A percentile compares a stretch with the other conserved stretches of the same genome.
Conservation (phyloP, 202 grass and related monocot species). For the Setaria italica region DNA sequence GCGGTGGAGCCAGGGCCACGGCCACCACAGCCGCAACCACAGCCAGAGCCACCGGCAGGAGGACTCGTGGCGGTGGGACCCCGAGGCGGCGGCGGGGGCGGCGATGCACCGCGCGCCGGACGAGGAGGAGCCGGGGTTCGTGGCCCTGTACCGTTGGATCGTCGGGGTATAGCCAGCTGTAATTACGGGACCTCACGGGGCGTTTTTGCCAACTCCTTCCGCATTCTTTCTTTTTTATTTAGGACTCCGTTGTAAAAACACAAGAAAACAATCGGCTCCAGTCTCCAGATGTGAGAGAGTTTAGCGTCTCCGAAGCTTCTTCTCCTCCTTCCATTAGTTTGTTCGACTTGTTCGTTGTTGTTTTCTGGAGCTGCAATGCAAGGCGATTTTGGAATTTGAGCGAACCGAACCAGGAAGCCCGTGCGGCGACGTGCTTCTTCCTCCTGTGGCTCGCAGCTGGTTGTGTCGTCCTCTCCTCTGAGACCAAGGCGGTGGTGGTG, state of each 20-base stretch:
- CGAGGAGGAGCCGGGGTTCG: conserved; percentile 66
- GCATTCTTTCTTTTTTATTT: conserved; percentile 11
- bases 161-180: conserved; percentile 64
- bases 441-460: not conserved
- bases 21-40: conserved; percentile 52
- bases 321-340: conserved; percentile 10
- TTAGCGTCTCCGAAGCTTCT: conserved; percentile 55
- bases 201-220: conserved; percentile 43
- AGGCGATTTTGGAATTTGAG: conserved; percentile 20
- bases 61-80: conserved; percentile 63
- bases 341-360: conserved; percentile 11
- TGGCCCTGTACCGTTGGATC: conserved; percentile 86
- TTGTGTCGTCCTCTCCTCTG: conserved; percentile 16
- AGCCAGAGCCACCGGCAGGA: conserved; percentile 37
- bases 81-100: conserved; percentile 47
- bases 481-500: not conserved
- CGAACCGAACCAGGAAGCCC: not conserved
- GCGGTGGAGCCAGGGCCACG: conserved; percentile 46
- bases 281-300: not conserved
- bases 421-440: conserved; percentile 36
- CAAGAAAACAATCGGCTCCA: conserved; percentile 22
- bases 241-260: conserved; percentile 49
- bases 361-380: conserved; percentile 5
- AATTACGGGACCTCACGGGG: conserved; percentile 45
- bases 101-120: conserved; percentile 46